A percentile compares a stretch with the other conserved stretches of the same genome.
phyloP scores from a whole-genome alignment of 1,139 yeast genomes.

The Magnusiomyces suaveolens region DNA sequence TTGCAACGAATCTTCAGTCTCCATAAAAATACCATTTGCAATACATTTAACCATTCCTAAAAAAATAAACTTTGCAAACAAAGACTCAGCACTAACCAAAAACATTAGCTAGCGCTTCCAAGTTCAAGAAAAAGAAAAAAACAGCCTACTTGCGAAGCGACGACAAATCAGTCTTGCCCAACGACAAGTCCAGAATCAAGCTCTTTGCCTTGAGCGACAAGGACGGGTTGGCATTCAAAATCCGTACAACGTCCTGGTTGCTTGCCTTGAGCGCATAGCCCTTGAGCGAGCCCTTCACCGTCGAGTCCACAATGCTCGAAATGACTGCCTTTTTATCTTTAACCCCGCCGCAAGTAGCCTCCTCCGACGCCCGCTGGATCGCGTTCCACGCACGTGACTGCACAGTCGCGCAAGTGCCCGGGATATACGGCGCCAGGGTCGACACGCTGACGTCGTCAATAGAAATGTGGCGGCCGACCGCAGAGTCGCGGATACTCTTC shows the following conservation, averaged over 20 bases:
- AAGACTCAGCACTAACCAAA: too few species aligned
- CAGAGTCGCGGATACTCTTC: conserved; percentile 2
- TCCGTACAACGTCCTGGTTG: conserved; percentile 6
- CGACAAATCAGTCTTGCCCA: conserved; percentile 6
- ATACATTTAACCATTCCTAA: too few species aligned
- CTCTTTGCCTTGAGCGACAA: conserved; percentile 20
- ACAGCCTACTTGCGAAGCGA: background rate
- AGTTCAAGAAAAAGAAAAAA: background rate
- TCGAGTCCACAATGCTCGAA: conserved; percentile 16
- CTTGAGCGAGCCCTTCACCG: conserved; percentile 18
- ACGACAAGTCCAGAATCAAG: conserved; percentile 22
- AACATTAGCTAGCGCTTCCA: too few species aligned
- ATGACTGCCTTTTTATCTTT: conserved; percentile 11
- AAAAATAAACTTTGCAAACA: too few species aligned
- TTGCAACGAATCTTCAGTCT: too few species aligned
- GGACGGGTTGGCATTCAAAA: conserved; percentile 22
- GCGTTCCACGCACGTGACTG: conserved; percentile 13
- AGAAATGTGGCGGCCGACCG: conserved; percentile 6
- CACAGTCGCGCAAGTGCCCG: conserved; percentile 10
- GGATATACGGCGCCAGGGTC: conserved; percentile 9
- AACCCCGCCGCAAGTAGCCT: background rate
- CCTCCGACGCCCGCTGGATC: conserved; percentile 9
- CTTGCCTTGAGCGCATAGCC: conserved; percentile 16
- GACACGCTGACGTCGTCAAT: conserved; percentile 7
- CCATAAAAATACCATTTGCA: too few species aligned